phyloP scores from a whole-genome alignment of 805 yeast species.

The Candida boidinii region DNA sequence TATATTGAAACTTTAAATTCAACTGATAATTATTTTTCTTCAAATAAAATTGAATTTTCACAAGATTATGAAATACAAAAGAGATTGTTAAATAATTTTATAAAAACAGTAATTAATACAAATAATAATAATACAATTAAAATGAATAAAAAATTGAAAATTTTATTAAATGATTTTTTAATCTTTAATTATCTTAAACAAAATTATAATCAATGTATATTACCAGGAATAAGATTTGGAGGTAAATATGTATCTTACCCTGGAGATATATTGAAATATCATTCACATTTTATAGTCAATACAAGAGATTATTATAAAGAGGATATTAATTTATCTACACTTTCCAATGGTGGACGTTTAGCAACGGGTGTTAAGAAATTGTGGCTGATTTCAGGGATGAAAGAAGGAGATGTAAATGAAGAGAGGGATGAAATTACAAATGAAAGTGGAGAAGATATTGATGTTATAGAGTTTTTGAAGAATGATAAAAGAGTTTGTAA shows the following conservation, averaged over 20 bases:
- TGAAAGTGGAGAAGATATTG: slow-evolving; percentile 8
- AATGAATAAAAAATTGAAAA: no score
- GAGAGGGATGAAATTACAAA: slow-evolving; percentile 3
- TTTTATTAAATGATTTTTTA: no score
- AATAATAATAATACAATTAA: slow-evolving; percentile 8
- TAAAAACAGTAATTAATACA: background rate
- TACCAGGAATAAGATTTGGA: slow-evolving; percentile 91
- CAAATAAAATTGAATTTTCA: no score
- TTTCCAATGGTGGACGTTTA: slow-evolving; percentile 81
- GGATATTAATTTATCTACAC: slow-evolving; percentile 44
- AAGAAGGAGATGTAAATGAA: slow-evolving; percentile 5
- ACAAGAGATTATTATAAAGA: slow-evolving; percentile 38
- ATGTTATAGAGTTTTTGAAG: background rate
- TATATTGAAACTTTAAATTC: no score
- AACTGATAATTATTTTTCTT: no score
- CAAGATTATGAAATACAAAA: no score
- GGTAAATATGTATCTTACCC: slow-evolving; percentile 87
- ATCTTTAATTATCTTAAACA: no score
- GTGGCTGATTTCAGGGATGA: slow-evolving; percentile 50
- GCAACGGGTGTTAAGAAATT: slow-evolving; percentile 90
- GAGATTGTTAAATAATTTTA: background rate
- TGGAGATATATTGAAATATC: slow-evolving; percentile 88
- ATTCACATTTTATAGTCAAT: slow-evolving; percentile 73
- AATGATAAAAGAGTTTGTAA: slow-evolving; percentile 21
- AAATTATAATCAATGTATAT: slow-evolving; percentile 37